Evolutionary conservation across 139 green algal genomes (phyloP).

Genomic region (Marvania coccoides): DNA sequence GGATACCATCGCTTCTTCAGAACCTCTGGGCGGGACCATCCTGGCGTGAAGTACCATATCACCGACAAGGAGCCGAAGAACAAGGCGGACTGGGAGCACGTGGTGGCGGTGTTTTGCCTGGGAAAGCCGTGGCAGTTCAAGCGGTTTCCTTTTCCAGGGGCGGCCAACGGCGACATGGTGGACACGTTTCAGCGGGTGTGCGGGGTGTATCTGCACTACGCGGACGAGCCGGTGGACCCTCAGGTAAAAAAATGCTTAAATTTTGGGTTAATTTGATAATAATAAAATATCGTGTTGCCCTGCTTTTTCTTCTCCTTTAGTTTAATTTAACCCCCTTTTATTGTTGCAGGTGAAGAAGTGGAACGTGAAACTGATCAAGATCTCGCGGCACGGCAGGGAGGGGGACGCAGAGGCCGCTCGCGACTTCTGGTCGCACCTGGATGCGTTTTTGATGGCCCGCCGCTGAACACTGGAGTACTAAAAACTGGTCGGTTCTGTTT

Average conservation of each 20-base stretch:
- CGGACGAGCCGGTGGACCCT: constrained; percentile 25
- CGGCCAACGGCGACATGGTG: constrained; percentile 28
- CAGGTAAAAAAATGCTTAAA: too few relatives aligned
- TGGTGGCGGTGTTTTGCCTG: constrained; percentile 60
- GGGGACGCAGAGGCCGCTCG: constrained; percentile 8
- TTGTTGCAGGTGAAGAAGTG: constrained; percentile 26
- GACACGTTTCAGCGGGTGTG: constrained; percentile 26
- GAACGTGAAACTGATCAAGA: constrained; percentile 36
- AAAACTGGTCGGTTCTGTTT: background rate
- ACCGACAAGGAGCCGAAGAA: constrained; percentile 27
- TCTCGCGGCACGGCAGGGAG: constrained; percentile 24
- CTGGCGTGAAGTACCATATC: constrained; percentile 34
- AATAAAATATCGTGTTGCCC: background rate
- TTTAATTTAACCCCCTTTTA: background rate
- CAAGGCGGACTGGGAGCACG: constrained; percentile 45
- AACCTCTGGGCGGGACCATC: background rate
- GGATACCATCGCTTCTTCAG: background rate
- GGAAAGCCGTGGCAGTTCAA: constrained; percentile 71
- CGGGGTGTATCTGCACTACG: constrained; percentile 36
- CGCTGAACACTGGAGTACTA: background rate
- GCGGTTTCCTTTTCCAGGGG: constrained; percentile 55
- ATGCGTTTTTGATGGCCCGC: constrained; percentile 5
- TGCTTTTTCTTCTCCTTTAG: background rate
- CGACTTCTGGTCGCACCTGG: constrained; percentile 5
- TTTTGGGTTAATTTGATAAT: background rate